Percentiles rank a stretch among this genome's conserved stretches.
Conservation (phyloP, 169 alveolate genomes). For the Perkinsus chesapeaki region DNA sequence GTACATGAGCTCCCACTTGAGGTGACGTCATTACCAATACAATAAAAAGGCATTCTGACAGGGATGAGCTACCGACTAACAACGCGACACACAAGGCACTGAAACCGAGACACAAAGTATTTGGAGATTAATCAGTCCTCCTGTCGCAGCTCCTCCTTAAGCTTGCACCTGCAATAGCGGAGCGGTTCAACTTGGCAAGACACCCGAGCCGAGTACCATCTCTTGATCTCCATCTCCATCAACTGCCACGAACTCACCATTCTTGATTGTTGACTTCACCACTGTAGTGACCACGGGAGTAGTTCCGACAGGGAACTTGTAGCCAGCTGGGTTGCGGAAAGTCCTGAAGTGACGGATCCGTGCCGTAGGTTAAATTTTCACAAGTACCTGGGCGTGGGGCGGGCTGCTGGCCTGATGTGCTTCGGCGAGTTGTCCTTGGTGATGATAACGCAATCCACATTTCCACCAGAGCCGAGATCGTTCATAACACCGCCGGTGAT, state of each 20-base stretch:
- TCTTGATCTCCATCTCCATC: background rate
- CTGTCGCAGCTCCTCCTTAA: background rate
- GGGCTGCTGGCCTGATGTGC: slow-evolving; percentile 1
- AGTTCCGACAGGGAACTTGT: background rate
- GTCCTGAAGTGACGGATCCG: background rate
- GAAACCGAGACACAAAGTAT: slow-evolving; percentile 1
- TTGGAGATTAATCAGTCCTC: background rate
- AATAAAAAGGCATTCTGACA: background rate
- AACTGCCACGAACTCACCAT: background rate
- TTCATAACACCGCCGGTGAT: slow-evolving; percentile 93
- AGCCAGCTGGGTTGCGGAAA: background rate
- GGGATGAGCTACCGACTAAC: background rate
- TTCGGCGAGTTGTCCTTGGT: slow-evolving; percentile 43
- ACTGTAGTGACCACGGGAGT: background rate
- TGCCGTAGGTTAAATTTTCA: background rate
- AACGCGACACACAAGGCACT: background rate
- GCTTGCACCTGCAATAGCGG: background rate
- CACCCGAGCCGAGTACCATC: background rate
- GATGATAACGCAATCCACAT: slow-evolving; percentile 86
- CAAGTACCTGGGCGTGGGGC: background rate
- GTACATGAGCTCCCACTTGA: background rate
- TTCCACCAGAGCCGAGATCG: slow-evolving; percentile 93
- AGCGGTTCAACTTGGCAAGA: background rate
- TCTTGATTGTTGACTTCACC: background rate
- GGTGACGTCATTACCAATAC: too few relatives aligned